Conservation (phyloP, 495 filamentous ascomycete genomes). For the Talaromyces nanjingensis region DNA sequence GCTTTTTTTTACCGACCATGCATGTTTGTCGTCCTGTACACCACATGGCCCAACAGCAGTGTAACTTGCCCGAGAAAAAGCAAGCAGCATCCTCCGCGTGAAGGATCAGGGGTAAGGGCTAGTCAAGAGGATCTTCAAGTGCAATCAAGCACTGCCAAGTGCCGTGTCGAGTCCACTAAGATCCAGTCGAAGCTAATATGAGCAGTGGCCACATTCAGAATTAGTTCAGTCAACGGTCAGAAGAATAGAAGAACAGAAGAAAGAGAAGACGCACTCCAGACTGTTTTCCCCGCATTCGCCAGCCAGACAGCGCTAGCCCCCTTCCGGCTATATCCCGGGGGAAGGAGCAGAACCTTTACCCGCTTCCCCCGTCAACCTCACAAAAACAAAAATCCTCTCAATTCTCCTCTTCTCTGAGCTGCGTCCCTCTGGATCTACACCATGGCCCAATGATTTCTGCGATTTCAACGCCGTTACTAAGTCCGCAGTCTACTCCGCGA, state of each 20-base stretch:
- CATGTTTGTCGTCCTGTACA: background rate
- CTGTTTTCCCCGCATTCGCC: background rate
- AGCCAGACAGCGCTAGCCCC: background rate
- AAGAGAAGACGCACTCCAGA: background rate
- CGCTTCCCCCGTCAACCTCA: background rate
- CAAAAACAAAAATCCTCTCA: background rate
- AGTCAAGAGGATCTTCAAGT: background rate
- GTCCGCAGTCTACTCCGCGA: background rate
- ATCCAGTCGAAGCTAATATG: background rate
- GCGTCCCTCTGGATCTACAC: background rate
- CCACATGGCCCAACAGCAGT: background rate
- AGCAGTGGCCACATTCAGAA: background rate
- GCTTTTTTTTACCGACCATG: background rate
- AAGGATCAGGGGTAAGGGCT: background rate
- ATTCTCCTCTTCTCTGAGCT: background rate
- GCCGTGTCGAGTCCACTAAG: background rate
- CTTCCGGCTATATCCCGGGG: background rate
- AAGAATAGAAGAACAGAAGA: background rate
- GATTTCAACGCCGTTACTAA: background rate
- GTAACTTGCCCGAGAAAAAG: background rate
- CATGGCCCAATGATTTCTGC: background rate
- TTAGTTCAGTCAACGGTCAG: background rate
- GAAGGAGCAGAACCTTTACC: background rate
- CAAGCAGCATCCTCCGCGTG: background rate
- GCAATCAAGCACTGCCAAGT: background rate